A percentile compares a stretch with the other conserved stretches of the same genome.
Evolutionary conservation across 164 flowering plant species (phyloP).

Genomic region (Nymphaea colorata): DNA sequence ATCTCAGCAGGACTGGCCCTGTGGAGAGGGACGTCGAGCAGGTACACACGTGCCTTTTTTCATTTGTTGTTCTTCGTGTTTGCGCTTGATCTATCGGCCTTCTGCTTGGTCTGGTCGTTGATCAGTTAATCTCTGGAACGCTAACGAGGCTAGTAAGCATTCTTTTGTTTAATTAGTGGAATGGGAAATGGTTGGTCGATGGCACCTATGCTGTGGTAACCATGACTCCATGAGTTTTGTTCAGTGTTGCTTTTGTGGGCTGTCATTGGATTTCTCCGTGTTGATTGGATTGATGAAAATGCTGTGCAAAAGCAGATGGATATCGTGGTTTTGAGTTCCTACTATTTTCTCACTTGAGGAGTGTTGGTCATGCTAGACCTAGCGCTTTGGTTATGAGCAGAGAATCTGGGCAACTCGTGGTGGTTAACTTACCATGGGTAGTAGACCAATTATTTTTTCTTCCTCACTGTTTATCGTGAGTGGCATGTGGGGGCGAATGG

Average conservation of each 20-base stretch:
- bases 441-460: too few relatives aligned
- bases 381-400: too few relatives aligned
- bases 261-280: not conserved
- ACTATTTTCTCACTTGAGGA: too few relatives aligned
- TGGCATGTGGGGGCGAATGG: too few relatives aligned
- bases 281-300: not conserved
- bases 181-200: not conserved
- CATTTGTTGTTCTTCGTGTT: not conserved
- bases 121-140: not conserved
- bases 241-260: not conserved
- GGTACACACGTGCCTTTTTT: conserved; percentile 20
- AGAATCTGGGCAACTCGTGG: too few relatives aligned
- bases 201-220: not conserved
- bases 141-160: not conserved
- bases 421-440: too few relatives aligned
- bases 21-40: conserved; percentile 80
- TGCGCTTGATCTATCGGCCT: not conserved
- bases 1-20: conserved; percentile 49
- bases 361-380: too few relatives aligned
- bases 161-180: not conserved
- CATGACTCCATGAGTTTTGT: too few relatives aligned
- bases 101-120: not conserved
- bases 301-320: not conserved
- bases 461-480: too few relatives aligned
- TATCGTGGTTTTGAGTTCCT: not conserved